Evolutionary conservation across 1,139 yeast genomes (phyloP).

Genomic region (Saccharomycopsis hybrid): DNA sequence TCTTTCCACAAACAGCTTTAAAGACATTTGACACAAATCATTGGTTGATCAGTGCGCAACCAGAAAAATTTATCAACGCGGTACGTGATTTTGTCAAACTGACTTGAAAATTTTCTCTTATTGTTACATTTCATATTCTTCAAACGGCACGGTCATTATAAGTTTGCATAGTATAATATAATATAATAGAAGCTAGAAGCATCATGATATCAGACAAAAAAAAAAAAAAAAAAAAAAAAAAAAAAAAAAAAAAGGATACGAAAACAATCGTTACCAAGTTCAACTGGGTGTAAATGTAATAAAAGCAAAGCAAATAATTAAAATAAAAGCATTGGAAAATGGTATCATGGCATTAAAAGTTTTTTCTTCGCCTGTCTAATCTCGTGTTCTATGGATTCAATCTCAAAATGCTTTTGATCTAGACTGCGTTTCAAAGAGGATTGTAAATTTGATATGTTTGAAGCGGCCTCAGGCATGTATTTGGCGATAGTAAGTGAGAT

Average conservation of each 20-base stretch:
- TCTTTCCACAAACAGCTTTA: conserved; percentile 32
- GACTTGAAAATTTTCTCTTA: neutral
- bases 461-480: neutral
- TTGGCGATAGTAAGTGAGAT: neutral
- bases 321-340: neutral
- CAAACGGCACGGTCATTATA: neutral
- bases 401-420: conserved; percentile 13
- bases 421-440: neutral
- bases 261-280: too few species aligned
- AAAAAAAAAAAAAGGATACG: neutral
- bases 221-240: neutral
- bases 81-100: conserved; percentile 9
- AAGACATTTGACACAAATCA: conserved; percentile 39
- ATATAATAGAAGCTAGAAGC: neutral
- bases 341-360: neutral
- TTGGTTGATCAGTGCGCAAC: conserved; percentile 24
- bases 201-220: neutral
- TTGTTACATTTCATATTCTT: neutral
- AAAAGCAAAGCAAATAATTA: neutral
- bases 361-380: conserved; percentile 9
- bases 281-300: neutral
- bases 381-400: conserved; percentile 12
- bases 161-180: neutral
- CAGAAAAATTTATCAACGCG: conserved; percentile 15
- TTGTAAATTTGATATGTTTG: too few species aligned